These are phyloP conservation scores for Podila horticola DNA, from an alignment of 192 early-diverging fungal species.

Conservation along the genomic window DNA sequence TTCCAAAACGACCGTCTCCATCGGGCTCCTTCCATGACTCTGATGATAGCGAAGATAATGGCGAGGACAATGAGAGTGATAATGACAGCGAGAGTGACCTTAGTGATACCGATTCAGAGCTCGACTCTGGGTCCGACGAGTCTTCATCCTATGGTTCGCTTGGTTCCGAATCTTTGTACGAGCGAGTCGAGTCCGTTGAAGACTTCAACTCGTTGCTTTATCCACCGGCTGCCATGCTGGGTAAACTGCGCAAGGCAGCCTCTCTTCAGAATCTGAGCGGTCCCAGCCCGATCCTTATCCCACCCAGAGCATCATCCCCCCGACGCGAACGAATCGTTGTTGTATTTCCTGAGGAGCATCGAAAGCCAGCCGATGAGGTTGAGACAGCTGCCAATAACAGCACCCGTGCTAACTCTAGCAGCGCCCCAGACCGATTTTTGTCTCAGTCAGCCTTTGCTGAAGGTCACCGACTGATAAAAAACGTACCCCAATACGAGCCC, in stretches of 20 bases:
- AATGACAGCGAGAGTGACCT: neutral
- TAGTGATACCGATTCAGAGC: neutral
- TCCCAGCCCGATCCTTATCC: neutral
- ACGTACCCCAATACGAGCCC: no score
- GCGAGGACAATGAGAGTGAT: neutral
- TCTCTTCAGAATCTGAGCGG: neutral
- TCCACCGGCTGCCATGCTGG: neutral
- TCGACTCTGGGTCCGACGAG: neutral
- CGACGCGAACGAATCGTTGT: neutral
- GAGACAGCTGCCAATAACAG: no score
- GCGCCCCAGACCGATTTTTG: no score
- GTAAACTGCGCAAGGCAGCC: neutral
- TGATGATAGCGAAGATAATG: neutral
- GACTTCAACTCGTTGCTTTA: neutral
- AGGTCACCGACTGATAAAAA: no score
- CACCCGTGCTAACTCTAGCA: no score
- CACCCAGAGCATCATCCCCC: neutral
- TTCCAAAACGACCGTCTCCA: neutral
- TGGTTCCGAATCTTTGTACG: neutral
- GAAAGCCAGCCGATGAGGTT: neutral
- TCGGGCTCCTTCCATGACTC: neutral
- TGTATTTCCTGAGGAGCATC: constrained; percentile 1
- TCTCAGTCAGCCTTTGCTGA: no score
- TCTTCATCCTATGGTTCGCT: neutral
- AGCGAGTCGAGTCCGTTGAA: neutral